Percentiles rank a stretch among this genome's conserved stretches.
phyloP scores from a whole-genome alignment of 495 filamentous ascomycete genomes.

The Penicillium verhagenii region DNA sequence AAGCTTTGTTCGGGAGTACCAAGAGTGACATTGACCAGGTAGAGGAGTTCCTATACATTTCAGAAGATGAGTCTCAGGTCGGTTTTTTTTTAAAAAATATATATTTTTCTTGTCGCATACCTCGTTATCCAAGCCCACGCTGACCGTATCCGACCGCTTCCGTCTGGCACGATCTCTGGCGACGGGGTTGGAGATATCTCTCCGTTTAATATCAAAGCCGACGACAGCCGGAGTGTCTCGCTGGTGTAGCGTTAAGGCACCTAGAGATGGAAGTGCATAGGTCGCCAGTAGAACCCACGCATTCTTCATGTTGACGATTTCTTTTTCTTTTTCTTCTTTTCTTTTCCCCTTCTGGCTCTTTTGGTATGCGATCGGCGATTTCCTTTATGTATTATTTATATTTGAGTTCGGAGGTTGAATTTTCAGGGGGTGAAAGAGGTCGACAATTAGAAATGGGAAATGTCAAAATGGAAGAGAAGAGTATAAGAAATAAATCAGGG shows the following conservation, averaged over 20 bases:
- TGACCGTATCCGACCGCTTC: slow-evolving; percentile 34
- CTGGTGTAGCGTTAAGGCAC: slow-evolving; percentile 27
- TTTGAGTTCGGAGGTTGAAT: not conserved
- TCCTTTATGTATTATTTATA: not conserved
- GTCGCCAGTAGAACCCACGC: slow-evolving; percentile 17
- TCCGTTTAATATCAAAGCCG: slow-evolving; percentile 40
- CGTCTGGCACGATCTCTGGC: slow-evolving; percentile 34
- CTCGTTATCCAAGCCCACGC: slow-evolving; percentile 42
- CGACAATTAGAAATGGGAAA: not conserved
- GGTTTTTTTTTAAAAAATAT: not conserved
- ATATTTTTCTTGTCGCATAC: slow-evolving; percentile 18
- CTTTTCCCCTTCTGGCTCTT: too few species aligned
- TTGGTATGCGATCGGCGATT: not conserved
- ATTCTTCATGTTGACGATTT: slow-evolving; percentile 19
- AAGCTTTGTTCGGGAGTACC: slow-evolving; percentile 67
- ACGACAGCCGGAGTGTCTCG: slow-evolving; percentile 39
- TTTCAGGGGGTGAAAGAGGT: not conserved
- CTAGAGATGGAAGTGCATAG: slow-evolving; percentile 17
- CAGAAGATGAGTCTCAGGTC: not conserved
- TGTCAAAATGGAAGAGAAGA: not conserved
- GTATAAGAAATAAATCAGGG: not conserved
- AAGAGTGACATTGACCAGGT: slow-evolving; percentile 69
- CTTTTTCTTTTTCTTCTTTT: too few species aligned
- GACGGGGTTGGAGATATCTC: slow-evolving; percentile 31
- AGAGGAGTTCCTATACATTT: slow-evolving; percentile 48